Conservation (phyloP, 2,329 filamentous ascomycete genomes). For the Teratosphaeria pseudoeucalypti region DNA sequence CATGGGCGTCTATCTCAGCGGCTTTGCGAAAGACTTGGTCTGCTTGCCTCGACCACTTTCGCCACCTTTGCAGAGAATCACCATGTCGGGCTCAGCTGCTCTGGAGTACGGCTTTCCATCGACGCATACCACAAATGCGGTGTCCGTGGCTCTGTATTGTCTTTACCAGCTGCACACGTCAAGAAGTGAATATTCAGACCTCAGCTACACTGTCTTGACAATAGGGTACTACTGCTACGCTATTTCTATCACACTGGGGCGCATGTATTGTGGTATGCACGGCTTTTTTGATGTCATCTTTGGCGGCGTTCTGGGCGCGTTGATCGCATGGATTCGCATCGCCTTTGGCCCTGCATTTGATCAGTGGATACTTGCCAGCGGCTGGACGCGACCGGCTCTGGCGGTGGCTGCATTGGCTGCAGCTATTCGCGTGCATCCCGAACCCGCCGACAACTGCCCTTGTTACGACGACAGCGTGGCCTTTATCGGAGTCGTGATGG, state of each 20-base stretch:
- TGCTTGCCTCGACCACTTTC: slow-evolving; percentile 87
- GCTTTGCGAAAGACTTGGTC: slow-evolving; percentile 87
- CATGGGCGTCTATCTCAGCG: slow-evolving; percentile 59
- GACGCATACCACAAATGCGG: slow-evolving; percentile 92
- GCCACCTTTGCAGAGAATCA: slow-evolving; percentile 85
- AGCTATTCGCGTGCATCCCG: slow-evolving; percentile 81
- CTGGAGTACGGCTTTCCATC: slow-evolving; percentile 96
- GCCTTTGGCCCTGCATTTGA: slow-evolving; percentile 52
- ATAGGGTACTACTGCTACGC: slow-evolving; percentile 73
- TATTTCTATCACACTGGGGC: slow-evolving; percentile 76
- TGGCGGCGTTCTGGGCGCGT: slow-evolving; percentile 65
- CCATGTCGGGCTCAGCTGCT: slow-evolving; percentile 90
- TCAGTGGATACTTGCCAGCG: slow-evolving; percentile 55
- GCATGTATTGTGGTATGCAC: slow-evolving; percentile 97
- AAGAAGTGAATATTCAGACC: slow-evolving; percentile 47
- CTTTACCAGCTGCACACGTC: slow-evolving; percentile 59
- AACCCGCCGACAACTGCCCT: slow-evolving; percentile 83
- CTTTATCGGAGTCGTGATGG: slow-evolving; percentile 61
- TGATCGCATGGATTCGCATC: slow-evolving; percentile 48
- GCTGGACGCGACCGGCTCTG: slow-evolving; percentile 53
- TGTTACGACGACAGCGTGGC: slow-evolving; percentile 38
- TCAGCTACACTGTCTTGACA: slow-evolving; percentile 29
- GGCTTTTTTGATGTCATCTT: slow-evolving; percentile 85
- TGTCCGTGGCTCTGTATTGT: slow-evolving; percentile 82
- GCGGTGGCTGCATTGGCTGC: slow-evolving; percentile 58